These are phyloP conservation scores for Entophlyctis luteolus DNA, from an alignment of 192 early-diverging fungal species.

Conservation along the genomic window DNA sequence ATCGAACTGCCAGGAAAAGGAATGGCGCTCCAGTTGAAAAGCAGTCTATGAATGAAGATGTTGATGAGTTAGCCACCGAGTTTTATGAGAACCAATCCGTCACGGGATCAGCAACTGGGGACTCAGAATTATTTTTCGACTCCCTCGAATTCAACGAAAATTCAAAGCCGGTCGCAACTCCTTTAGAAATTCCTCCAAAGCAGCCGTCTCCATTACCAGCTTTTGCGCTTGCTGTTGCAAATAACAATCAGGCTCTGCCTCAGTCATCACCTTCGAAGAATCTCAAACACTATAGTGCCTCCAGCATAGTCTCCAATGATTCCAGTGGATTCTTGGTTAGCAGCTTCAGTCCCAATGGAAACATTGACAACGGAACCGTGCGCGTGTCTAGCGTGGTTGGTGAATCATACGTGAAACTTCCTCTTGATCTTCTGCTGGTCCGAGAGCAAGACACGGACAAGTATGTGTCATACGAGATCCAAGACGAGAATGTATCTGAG, in stretches of 20 bases:
- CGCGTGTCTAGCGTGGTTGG: not conserved
- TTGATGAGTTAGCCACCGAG: not conserved
- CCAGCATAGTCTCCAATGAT: not conserved
- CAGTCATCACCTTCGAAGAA: not conserved
- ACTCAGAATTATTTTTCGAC: slow-evolving; percentile 13
- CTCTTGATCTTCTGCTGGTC: not conserved
- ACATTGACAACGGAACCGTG: not conserved
- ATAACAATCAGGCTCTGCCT: not conserved
- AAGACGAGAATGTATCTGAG: not conserved
- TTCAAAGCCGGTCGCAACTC: not conserved
- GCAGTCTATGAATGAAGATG: not conserved
- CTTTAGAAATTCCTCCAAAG: slow-evolving; percentile 15
- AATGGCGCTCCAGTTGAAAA: not conserved
- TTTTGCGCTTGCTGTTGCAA: not conserved
- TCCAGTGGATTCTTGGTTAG: slow-evolving; percentile 12
- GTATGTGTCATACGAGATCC: not conserved
- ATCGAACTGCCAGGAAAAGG: not conserved
- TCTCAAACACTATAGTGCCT: not conserved
- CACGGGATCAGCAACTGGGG: too few relatives aligned
- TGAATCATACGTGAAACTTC: slow-evolving; percentile 15
- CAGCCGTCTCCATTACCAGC: not conserved
- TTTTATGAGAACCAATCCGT: not conserved
- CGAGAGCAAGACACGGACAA: not conserved
- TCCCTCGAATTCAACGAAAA: slow-evolving; percentile 9
- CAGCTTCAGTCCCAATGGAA: not conserved